Evolutionary conservation across 169 alveolate genomes (phyloP).

Genomic region (Besnoitia besnoiti): DNA sequence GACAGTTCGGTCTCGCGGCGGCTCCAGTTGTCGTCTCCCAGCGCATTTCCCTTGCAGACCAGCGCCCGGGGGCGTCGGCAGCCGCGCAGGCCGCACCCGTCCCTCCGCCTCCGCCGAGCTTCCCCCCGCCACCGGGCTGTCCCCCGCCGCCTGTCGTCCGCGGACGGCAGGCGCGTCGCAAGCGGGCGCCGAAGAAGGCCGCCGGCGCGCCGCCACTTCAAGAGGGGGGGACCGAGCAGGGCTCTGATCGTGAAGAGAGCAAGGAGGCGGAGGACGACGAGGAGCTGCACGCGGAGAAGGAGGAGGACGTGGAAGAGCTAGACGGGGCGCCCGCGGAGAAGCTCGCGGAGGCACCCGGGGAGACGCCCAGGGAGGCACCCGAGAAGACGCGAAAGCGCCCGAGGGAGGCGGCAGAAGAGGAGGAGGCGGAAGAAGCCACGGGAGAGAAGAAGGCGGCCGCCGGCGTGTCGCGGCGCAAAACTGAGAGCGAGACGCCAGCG

Average conservation of each 20-base stretch:
- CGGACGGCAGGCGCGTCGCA: too few species aligned
- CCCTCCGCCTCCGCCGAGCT: background rate
- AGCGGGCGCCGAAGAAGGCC: background rate
- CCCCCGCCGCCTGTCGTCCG: too few species aligned
- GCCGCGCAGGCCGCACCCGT: background rate
- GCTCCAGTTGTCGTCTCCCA: background rate
- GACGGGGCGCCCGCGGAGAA: background rate
- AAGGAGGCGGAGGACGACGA: background rate
- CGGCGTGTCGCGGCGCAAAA: too few species aligned
- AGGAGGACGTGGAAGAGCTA: background rate
- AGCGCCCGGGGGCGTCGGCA: background rate
- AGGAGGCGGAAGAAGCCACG: background rate
- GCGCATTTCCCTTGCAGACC: background rate
- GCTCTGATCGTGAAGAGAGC: too few species aligned
- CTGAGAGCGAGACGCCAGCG: background rate
- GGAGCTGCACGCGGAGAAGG: background rate
- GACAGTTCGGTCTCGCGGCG: slow-evolving; percentile 25
- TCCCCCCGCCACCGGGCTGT: too few species aligned
- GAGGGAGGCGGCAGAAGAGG: too few species aligned
- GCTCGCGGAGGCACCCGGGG: too few species aligned
- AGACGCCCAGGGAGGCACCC: too few species aligned
- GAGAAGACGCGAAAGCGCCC: too few species aligned
- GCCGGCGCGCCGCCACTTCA: too few species aligned
- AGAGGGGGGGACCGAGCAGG: too few species aligned
- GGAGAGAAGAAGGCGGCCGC: background rate